Conservation (phyloP, 2,329 filamentous ascomycete genomes). For the Catunica adiposa region DNA sequence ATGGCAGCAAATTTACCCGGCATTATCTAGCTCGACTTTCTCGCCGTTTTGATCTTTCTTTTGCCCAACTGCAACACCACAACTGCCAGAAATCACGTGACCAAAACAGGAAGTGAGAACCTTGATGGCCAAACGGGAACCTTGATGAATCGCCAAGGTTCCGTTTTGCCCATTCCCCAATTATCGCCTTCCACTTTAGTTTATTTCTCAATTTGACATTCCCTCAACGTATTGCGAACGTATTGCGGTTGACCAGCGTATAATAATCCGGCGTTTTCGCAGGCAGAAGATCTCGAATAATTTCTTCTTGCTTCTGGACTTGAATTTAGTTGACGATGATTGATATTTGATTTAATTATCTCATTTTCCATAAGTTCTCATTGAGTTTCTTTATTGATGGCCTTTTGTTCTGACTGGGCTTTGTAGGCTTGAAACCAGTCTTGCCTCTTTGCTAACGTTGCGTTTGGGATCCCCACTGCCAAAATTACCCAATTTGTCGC, state of each 20-base stretch:
- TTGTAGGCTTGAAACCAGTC: neutral
- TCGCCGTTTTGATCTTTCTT: no score
- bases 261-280: constrained; percentile 1
- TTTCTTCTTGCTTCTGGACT: neutral
- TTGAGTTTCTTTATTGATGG: neutral
- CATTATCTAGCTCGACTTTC: no score
- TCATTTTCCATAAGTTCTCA: neutral
- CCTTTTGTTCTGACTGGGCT: neutral
- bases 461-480: neutral
- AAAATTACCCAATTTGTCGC: neutral
- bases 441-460: neutral
- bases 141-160: constrained; percentile 3
- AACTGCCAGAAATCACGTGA: neutral
- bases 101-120: neutral
- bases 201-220: neutral
- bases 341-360: neutral
- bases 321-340: no score
- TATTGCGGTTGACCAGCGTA: neutral
- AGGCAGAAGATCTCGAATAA: neutral
- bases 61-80: neutral
- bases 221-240: no score
- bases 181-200: neutral
- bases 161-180: neutral
- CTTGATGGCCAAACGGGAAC: constrained; percentile 4
- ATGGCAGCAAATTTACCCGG: no score